Evolutionary conservation across 1,284 basidiomycete genomes (phyloP).

Genomic region (Ustilago tritici): DNA sequence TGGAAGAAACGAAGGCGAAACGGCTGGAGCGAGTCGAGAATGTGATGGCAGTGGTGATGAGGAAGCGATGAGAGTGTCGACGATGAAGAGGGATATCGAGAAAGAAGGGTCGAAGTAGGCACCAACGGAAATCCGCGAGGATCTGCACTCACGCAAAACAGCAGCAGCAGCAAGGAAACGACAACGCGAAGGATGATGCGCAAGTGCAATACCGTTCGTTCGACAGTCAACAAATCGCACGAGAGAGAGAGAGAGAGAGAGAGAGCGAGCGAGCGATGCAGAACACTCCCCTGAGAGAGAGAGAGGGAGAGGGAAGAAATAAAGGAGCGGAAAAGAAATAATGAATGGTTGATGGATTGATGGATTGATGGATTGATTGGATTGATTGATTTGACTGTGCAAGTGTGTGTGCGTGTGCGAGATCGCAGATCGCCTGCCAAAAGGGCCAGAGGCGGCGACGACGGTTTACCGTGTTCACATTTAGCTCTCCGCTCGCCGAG

Average conservation of each 20-base stretch:
- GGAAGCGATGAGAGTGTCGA: not conserved
- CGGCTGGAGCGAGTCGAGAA: not conserved
- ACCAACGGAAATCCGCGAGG: conserved; percentile 6
- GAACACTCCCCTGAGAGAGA: not conserved
- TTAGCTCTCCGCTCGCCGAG: conserved; percentile 1
- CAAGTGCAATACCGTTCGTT: not conserved
- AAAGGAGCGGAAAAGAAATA: no score
- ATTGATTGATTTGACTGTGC: no score
- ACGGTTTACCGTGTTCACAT: conserved; percentile 4
- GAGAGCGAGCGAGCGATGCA: not conserved
- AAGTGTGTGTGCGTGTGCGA: no score
- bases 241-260: conserved; percentile 2
- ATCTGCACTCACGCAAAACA: conserved; percentile 5
- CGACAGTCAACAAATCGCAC: not conserved
- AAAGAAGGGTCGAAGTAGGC: not conserved
- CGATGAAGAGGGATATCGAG: not conserved
- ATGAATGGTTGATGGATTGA: no score
- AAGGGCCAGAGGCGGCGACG: not conserved
- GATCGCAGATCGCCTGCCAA: not conserved
- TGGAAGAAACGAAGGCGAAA: not conserved
- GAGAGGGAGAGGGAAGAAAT: no score
- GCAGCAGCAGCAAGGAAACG: not conserved
- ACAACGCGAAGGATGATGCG: conserved; percentile 5
- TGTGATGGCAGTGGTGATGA: not conserved
- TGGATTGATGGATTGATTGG: no score